Percentiles rank a stretch among this genome's conserved stretches.
These are phyloP conservation scores for Lentinus polychrous DNA, from an alignment of 1,284 basidiomycete species.

Conservation along the genomic window DNA sequence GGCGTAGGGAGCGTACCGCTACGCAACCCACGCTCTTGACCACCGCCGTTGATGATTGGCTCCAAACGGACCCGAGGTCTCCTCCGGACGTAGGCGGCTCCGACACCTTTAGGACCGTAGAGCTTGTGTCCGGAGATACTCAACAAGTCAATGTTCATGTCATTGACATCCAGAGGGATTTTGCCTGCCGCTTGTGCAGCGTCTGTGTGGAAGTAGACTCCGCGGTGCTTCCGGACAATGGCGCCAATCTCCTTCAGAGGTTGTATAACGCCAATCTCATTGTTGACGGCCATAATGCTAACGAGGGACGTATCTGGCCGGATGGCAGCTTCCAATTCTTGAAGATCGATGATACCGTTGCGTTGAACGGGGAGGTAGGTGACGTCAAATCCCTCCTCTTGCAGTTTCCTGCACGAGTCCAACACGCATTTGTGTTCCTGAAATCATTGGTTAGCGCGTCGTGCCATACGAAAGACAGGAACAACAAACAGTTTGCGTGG, in stretches of 20 bases:
- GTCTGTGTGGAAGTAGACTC: conserved; percentile 95
- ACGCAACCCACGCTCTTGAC: conserved; percentile 93
- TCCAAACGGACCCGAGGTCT: conserved; percentile 92
- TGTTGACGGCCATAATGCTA: conserved; percentile 99
- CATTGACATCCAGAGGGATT: conserved; percentile 89
- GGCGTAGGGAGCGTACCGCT: conserved; percentile 93
- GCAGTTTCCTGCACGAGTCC: conserved; percentile 93
- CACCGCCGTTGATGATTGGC: conserved; percentile 93
- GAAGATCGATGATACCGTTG: conserved; percentile 69
- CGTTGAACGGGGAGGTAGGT: conserved; percentile 93
- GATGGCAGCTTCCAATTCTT: conserved; percentile 30
- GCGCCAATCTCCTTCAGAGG: conserved; percentile 94
- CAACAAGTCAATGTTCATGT: conserved; percentile 93
- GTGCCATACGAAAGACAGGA: neutral
- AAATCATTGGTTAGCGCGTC: neutral
- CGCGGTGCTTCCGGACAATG: conserved; percentile 76
- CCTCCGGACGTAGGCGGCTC: conserved; percentile 91
- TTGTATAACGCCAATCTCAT: conserved; percentile 99
- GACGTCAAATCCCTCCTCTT: conserved; percentile 96
- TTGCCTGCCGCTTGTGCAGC: conserved; percentile 96
- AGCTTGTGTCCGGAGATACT: conserved; percentile 97
- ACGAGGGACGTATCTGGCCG: conserved; percentile 29
- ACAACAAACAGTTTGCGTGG: conserved; percentile 75
- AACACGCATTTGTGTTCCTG: conserved; percentile 99
- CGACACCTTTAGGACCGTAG: conserved; percentile 97